A percentile compares a stretch with the other conserved stretches of the same genome.
Evolutionary conservation across 2,329 filamentous ascomycete genomes (phyloP).

Genomic region (Parastagonospora nodorum): DNA sequence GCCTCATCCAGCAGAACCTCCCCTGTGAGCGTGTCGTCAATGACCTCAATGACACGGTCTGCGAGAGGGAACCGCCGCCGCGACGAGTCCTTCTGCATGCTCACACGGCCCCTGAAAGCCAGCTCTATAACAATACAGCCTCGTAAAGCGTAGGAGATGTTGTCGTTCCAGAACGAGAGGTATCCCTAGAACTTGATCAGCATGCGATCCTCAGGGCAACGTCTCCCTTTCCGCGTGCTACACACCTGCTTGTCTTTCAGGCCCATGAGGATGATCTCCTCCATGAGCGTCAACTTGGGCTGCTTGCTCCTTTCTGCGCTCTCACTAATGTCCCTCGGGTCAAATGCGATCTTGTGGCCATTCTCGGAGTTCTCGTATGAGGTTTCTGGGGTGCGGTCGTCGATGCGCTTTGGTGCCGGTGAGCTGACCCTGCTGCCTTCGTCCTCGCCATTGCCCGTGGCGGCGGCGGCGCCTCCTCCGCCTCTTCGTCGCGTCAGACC

Average conservation of each 20-base stretch:
- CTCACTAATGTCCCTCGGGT: conserved; percentile 96
- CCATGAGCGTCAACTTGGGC: conserved; percentile 98
- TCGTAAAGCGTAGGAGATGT: conserved; percentile 96
- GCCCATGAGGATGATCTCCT: conserved; percentile 92
- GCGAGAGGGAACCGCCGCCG: conserved; percentile 90
- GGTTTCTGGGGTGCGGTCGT: conserved; percentile 68
- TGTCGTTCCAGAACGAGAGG: conserved; percentile 99
- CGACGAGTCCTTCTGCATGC: conserved; percentile 96
- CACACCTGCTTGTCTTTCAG: conserved; percentile 97
- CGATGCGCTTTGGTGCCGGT: conserved; percentile 67
- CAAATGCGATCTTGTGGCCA: conserved; percentile 97
- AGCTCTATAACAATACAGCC: conserved; percentile 98
- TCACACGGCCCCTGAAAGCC: conserved; percentile 92
- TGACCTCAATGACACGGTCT: conserved; percentile 93
- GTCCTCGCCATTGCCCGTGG: conserved; percentile 61
- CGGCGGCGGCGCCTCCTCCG: conserved; percentile 62
- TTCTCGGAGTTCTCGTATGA: conserved; percentile 91
- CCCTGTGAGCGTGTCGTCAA: conserved; percentile 94
- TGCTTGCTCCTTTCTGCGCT: conserved; percentile 95
- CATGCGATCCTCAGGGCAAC: conserved; percentile 10
- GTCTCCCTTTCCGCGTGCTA: conserved; percentile 10
- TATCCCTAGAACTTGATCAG: conserved; percentile 70
- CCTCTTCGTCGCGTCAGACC: conserved; percentile 73
- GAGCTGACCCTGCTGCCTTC: conserved; percentile 70
- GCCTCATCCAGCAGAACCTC: conserved; percentile 97